Evolutionary conservation across 208 protist genomes (phyloP), one percentile per base, ranked within the genome.

Genomic region (Trypanosoma scelopori): DNA sequence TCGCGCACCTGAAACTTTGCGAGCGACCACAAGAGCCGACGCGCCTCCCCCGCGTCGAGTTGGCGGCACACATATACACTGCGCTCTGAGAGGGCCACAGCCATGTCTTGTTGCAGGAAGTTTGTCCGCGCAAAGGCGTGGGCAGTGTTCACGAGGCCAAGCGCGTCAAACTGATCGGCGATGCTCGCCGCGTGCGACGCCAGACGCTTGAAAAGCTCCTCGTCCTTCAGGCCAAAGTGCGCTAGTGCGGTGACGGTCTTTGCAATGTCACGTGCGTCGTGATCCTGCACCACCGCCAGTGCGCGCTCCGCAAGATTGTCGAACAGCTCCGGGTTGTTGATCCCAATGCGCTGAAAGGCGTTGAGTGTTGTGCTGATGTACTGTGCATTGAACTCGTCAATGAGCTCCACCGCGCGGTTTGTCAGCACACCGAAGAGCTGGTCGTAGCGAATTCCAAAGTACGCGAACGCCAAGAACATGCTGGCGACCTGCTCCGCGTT

Each of bases 361-460:
- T 81, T 68, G 45, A 96, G 84, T 16, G 91, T 96, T 47, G 79
- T 89, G 74, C 87, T 92, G 78, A 96, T 96, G 72, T 85, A 89
- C 71, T 93, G 80, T 35, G 91, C 91, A 70, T 90, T 94, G 69
- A 95, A 96, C 79, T 93, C 87, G 64, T 96, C 91, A 62, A 96
- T 96, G 9, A 96, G 82, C 73, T 96, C 88, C 18, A 96, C 91
- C 11, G 91, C 91, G 28, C 91, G 84, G 52, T 96, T 96, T 20
- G 91, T 96, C n/a, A 96, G 82, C 20, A 96, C 88, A 22, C 91
- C 91, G 65, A 96, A 96, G 46, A 96, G 80, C 71, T 96, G 91
- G 64, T 96, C 91, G 76, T 96, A 96, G 42, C 89, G 88, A 42
- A 96, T 93, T 48, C 91, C 91, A 66, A 96, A 94, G 66, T 79